phyloP scores from a whole-genome alignment of 208 protist species.

The Acanthamoeba sp. region DNA sequence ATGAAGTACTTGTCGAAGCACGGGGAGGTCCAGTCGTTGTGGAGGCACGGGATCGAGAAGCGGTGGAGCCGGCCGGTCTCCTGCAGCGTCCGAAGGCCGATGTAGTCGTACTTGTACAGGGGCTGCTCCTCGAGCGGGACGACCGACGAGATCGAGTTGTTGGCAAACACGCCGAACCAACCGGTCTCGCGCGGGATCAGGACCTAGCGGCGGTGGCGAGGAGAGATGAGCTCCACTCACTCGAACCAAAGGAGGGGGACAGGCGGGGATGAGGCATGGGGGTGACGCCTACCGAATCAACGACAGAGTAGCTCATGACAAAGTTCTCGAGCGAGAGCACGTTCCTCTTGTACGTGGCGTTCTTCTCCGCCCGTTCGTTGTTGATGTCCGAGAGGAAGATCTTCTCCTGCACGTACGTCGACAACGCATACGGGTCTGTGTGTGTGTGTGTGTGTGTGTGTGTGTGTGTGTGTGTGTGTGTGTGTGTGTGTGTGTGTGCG shows the following conservation, averaged over 20 bases:
- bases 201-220: neutral
- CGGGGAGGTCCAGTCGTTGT: constrained; percentile 13
- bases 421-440: constrained; percentile 38
- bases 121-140: constrained; percentile 51
- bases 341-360: constrained; percentile 23
- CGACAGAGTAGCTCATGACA: constrained; percentile 52
- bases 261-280: neutral
- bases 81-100: constrained; percentile 64
- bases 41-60: constrained; percentile 4
- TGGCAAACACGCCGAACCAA: constrained; percentile 59
- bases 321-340: constrained; percentile 70
- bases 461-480: too few species aligned
- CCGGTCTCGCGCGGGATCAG: constrained; percentile 70
- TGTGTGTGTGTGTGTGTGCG: too few species aligned
- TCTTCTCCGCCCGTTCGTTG: constrained; percentile 61
- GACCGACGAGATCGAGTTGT: neutral
- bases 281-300: constrained; percentile 22
- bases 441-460: too few species aligned
- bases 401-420: constrained; percentile 7
- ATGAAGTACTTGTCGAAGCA: constrained; percentile 67
- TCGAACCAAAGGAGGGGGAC: too few species aligned
- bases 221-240: neutral
- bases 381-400: constrained; percentile 70
- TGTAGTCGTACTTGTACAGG: constrained; percentile 73
- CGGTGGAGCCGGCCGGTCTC: constrained; percentile 52